These are phyloP conservation scores for Cryptosporidium xiaoi DNA, from an alignment of 169 alveolate species.

Conservation along the genomic window DNA sequence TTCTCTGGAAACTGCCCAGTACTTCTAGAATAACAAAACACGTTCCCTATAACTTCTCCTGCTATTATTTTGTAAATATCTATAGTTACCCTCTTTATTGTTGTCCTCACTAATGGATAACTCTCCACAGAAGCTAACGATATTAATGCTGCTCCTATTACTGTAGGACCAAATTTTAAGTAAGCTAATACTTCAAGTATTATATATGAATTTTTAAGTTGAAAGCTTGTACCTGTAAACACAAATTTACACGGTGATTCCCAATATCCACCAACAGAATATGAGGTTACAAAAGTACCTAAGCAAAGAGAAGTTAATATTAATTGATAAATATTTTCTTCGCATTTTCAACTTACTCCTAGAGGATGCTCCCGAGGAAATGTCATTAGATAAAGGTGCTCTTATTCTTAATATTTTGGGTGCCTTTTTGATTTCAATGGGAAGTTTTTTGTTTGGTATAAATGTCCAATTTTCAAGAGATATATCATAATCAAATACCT, in stretches of 20 bases:
- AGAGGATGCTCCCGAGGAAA: slow-evolving; percentile 28
- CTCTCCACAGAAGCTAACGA: slow-evolving; percentile 77
- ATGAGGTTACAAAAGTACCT: slow-evolving; percentile 37
- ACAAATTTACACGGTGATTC: slow-evolving; percentile 52
- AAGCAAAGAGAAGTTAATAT: neutral
- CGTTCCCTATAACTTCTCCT: slow-evolving; percentile 80
- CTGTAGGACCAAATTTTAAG: slow-evolving; percentile 51
- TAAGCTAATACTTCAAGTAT: slow-evolving; percentile 67
- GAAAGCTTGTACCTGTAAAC: slow-evolving; percentile 50
- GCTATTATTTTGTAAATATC: slow-evolving; percentile 76
- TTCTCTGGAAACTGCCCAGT: slow-evolving; percentile 76
- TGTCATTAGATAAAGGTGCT: slow-evolving; percentile 48
- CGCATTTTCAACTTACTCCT: slow-evolving; percentile 28
- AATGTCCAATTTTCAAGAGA: slow-evolving; percentile 79
- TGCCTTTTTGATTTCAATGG: slow-evolving; percentile 40
- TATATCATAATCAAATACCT: slow-evolving; percentile 79
- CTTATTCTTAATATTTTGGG: slow-evolving; percentile 51
- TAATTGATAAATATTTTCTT: neutral
- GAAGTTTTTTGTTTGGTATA: slow-evolving; percentile 69
- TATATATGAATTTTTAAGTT: slow-evolving; percentile 32
- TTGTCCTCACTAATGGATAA: slow-evolving; percentile 77
- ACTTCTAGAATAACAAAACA: slow-evolving; percentile 77
- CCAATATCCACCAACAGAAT: slow-evolving; percentile 69
- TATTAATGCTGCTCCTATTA: slow-evolving; percentile 78
- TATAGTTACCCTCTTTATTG: slow-evolving; percentile 77